phyloP scores from a whole-genome alignment of 805 yeast genomes.

The Jamesozyma rosinii region DNA sequence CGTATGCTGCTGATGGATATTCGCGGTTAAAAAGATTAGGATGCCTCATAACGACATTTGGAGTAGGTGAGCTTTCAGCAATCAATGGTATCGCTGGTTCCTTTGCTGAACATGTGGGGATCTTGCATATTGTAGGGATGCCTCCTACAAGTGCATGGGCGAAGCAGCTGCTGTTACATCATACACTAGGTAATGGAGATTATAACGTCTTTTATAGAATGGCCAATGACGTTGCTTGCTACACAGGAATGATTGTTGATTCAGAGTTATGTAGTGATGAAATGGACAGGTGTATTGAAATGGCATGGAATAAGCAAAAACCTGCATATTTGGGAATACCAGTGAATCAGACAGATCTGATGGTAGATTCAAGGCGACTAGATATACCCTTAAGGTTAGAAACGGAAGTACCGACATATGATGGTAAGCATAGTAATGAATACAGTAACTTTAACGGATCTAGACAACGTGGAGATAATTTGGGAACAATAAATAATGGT shows the following conservation, averaged over 20 bases:
- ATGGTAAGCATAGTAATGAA: not conserved
- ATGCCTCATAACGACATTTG: conserved; percentile 50
- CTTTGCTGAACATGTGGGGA: conserved; percentile 71
- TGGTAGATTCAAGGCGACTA: conserved; percentile 42
- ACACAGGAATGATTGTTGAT: conserved; percentile 50
- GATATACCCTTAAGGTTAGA: conserved; percentile 47
- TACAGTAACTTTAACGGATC: too few species aligned
- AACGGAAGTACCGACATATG: too few species aligned
- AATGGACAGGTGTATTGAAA: conserved; percentile 58
- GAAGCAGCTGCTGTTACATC: conserved; percentile 54
- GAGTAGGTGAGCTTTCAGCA: conserved; percentile 86
- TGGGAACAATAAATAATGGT: not conserved
- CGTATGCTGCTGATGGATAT: conserved; percentile 88
- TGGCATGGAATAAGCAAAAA: conserved; percentile 57
- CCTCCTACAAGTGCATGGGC: conserved; percentile 36
- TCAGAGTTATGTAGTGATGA: conserved; percentile 49
- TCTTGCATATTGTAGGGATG: conserved; percentile 79
- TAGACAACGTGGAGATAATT: conserved; percentile 29
- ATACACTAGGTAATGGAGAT: conserved; percentile 70
- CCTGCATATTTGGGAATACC: conserved; percentile 75
- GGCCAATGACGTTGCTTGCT: conserved; percentile 55
- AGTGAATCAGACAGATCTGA: conserved; percentile 56
- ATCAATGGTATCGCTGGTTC: conserved; percentile 79
- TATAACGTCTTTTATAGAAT: conserved; percentile 61
- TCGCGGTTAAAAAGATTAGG: conserved; percentile 41